Conservation (phyloP, 23 red algal species). For the Gracilaria domingensis region DNA sequence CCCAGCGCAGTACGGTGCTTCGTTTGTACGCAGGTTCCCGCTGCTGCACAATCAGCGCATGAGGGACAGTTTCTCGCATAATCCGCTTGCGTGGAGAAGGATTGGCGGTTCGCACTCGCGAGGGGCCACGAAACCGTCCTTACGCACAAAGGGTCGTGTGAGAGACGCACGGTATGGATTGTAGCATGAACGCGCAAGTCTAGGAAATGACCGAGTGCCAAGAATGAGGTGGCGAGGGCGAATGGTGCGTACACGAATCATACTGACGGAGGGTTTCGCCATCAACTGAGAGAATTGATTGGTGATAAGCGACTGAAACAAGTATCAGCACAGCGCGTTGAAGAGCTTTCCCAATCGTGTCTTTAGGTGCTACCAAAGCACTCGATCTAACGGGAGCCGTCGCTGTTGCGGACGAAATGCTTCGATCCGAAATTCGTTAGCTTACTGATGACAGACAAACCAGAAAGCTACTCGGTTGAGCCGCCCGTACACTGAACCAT, state of each 20-base stretch:
- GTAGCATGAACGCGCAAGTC: slow-evolving; percentile 33
- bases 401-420: slow-evolving; percentile 28
- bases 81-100: slow-evolving; percentile 49
- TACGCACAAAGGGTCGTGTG: slow-evolving; percentile 34
- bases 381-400: slow-evolving; percentile 15
- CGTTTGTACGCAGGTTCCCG: neutral
- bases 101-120: slow-evolving; percentile 41
- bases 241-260: slow-evolving; percentile 6
- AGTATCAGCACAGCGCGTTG: too few species aligned
- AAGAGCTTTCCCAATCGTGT: too few species aligned
- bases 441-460: slow-evolving; percentile 15
- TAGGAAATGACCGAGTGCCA: slow-evolving; percentile 15
- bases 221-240: neutral
- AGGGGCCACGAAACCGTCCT: slow-evolving; percentile 32
- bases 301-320: too few species aligned
- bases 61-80: slow-evolving; percentile 31
- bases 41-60: slow-evolving; percentile 9
- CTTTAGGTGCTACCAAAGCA: neutral
- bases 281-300: too few species aligned
- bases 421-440: slow-evolving; percentile 58
- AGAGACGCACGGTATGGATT: slow-evolving; percentile 37
- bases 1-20: neutral
- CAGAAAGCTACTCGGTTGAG: neutral
- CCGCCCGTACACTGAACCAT: too few species aligned
- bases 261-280: too few species aligned